phyloP scores from a whole-genome alignment of 441 rosid genomes.

The Gossypium gossypioides region DNA sequence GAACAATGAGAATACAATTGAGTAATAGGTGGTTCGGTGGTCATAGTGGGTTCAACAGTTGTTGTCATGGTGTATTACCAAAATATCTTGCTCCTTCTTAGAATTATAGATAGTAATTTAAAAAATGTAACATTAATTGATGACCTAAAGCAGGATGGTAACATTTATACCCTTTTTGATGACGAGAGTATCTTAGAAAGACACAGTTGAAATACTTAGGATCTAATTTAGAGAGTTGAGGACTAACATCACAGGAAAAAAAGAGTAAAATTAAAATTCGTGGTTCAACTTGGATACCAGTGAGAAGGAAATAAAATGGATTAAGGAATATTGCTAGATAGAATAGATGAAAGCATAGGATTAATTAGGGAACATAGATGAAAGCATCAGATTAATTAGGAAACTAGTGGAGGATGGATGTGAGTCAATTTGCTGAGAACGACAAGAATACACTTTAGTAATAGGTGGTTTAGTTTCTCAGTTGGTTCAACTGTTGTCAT shows the following conservation, averaged over 20 bases:
- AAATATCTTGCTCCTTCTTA: neutral
- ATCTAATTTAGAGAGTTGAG: neutral
- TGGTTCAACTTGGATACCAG: neutral
- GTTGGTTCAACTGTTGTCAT: too few relatives aligned
- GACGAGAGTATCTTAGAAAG: neutral
- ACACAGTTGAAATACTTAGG: neutral
- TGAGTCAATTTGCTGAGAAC: neutral
- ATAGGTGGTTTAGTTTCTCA: neutral
- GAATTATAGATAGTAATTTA: neutral
- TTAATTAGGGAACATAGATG: neutral
- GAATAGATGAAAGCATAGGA: neutral
- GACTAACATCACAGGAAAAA: neutral
- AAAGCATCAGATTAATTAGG: neutral
- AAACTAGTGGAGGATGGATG: neutral
- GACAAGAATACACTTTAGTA: neutral
- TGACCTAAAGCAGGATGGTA: neutral
- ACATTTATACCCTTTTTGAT: neutral
- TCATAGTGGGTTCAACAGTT: neutral
- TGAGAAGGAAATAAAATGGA: neutral
- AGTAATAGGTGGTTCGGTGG: neutral
- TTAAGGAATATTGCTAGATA: neutral
- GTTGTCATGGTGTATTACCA: neutral
- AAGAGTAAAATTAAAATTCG: neutral
- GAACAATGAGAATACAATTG: neutral
- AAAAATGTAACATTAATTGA: neutral